Conservation (phyloP, 2,329 filamentous ascomycete species). For the Verticillium nubilum region DNA sequence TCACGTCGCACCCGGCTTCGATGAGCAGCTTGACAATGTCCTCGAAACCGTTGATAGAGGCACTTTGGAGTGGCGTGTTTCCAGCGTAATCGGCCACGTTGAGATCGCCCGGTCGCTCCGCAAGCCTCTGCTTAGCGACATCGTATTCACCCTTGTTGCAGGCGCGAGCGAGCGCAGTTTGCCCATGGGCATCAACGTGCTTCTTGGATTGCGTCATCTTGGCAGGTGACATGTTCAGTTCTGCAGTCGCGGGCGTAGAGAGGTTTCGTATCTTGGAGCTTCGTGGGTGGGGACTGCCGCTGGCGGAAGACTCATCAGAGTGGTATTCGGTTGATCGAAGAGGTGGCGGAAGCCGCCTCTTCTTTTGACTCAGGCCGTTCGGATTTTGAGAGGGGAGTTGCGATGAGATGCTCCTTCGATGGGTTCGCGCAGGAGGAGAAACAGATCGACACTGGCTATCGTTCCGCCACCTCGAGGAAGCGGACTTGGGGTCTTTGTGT, state of each 20-base stretch:
- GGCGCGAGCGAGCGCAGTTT: slow-evolving; percentile 84
- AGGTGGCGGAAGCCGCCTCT: slow-evolving; percentile 55
- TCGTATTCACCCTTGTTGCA: slow-evolving; percentile 83
- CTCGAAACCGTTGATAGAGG: slow-evolving; percentile 77
- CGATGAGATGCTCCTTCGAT: slow-evolving; percentile 60
- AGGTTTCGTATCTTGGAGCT: slow-evolving; percentile 53
- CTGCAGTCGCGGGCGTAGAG: slow-evolving; percentile 49
- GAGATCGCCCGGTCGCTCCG: slow-evolving; percentile 79
- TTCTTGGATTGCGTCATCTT: slow-evolving; percentile 73
- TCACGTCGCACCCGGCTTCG: slow-evolving; percentile 75
- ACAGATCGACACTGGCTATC: slow-evolving; percentile 40
- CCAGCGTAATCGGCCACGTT: slow-evolving; percentile 89
- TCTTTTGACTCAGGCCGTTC: slow-evolving; percentile 54
- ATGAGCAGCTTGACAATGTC: slow-evolving; percentile 86
- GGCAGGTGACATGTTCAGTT: slow-evolving; percentile 59
- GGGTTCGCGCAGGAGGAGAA: slow-evolving; percentile 53
- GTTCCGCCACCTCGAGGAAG: slow-evolving; percentile 23
- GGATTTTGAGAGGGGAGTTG: slow-evolving; percentile 51
- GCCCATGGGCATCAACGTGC: slow-evolving; percentile 85
- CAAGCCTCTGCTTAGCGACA: slow-evolving; percentile 65
- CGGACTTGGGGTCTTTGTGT: slow-evolving; percentile 22
- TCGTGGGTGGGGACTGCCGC: slow-evolving; percentile 54
- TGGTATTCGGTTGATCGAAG: slow-evolving; percentile 59
- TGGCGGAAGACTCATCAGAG: slow-evolving; percentile 61
- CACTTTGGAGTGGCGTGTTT: slow-evolving; percentile 94